Conservation (phyloP, 148 eudicot genomes). For the Drosera capensis region DNA sequence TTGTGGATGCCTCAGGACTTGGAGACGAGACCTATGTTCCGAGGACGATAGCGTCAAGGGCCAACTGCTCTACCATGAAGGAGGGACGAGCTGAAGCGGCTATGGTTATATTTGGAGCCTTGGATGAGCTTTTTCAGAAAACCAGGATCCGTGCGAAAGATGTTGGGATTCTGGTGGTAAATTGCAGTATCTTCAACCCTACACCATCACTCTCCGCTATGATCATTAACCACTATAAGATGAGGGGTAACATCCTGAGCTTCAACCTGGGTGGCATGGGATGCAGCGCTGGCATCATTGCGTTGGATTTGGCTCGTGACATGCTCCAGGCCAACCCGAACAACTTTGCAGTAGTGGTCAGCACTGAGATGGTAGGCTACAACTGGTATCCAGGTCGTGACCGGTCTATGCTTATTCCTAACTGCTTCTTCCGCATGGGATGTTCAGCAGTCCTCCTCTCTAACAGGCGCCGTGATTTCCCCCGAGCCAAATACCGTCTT, state of each 20-base stretch:
- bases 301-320: conserved; percentile 70
- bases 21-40: conserved; percentile 90
- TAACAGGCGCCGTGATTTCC: conserved; percentile 68
- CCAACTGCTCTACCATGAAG: conserved; percentile 66
- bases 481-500: conserved; percentile 71
- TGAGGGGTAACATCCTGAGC: conserved; percentile 87
- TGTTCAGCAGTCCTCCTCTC: conserved; percentile 77
- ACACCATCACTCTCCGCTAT: conserved; percentile 95
- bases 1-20: conserved; percentile 54
- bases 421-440: conserved; percentile 93
- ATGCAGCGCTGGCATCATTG: conserved; percentile 80
- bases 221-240: conserved; percentile 90
- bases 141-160: conserved; percentile 63
- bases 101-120: conserved; percentile 77
- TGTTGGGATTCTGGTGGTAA: conserved; percentile 79
- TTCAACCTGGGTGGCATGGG: conserved; percentile 98
- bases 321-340: conserved; percentile 92
- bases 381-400: conserved; percentile 86
- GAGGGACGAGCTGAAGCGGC: conserved; percentile 83
- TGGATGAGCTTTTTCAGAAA: conserved; percentile 83
- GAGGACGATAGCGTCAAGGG: conserved; percentile 31
- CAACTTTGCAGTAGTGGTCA: conserved; percentile 74
- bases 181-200: conserved; percentile 96
- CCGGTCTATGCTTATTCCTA: conserved; percentile 82
- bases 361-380: conserved; percentile 87